phyloP scores from a whole-genome alignment of 1,139 yeast species.

The Pichia cactophila region DNA sequence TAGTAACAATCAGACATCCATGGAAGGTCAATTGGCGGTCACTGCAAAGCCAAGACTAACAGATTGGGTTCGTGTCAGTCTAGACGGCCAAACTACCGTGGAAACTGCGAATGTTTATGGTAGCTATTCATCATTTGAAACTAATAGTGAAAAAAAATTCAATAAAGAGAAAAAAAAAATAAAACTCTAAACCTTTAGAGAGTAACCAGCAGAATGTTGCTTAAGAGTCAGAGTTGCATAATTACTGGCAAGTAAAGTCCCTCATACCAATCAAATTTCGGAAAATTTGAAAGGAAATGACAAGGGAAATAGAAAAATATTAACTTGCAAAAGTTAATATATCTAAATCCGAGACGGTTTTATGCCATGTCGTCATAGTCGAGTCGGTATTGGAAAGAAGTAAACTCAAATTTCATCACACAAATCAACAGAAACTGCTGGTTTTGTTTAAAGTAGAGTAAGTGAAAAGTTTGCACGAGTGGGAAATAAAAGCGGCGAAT shows the following conservation, averaged over 20 bases:
- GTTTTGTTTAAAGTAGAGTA: constrained; percentile 3
- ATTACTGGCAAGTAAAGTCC: constrained; percentile 84
- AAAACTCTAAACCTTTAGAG: constrained; percentile 10
- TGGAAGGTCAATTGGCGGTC: constrained; percentile 67
- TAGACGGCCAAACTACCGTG: constrained; percentile 70
- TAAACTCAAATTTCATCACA: constrained; percentile 50
- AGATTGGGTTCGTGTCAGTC: constrained; percentile 51
- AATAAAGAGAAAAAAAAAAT: not conserved
- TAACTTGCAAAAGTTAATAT: constrained; percentile 25
- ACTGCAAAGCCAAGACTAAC: constrained; percentile 59
- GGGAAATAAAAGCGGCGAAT: not conserved
- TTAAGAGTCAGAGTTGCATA: constrained; percentile 21
- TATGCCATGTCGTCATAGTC: constrained; percentile 82
- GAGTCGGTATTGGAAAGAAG: constrained; percentile 75
- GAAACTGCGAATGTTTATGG: constrained; percentile 81
- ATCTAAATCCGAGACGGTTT: constrained; percentile 38
- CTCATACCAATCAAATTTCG: constrained; percentile 16
- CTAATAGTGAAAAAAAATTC: constrained; percentile 2
- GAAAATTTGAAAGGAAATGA: constrained; percentile 11
- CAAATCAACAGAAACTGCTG: constrained; percentile 17
- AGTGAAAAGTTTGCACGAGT: not conserved
- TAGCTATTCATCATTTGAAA: constrained; percentile 64
- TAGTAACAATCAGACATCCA: constrained; percentile 47
- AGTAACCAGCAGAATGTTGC: constrained; percentile 12
- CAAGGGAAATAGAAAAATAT: constrained; percentile 23